These are phyloP conservation scores for Cynara cardunculus DNA, from an alignment of 129 eudicot genomes.

Conservation along the genomic window DNA sequence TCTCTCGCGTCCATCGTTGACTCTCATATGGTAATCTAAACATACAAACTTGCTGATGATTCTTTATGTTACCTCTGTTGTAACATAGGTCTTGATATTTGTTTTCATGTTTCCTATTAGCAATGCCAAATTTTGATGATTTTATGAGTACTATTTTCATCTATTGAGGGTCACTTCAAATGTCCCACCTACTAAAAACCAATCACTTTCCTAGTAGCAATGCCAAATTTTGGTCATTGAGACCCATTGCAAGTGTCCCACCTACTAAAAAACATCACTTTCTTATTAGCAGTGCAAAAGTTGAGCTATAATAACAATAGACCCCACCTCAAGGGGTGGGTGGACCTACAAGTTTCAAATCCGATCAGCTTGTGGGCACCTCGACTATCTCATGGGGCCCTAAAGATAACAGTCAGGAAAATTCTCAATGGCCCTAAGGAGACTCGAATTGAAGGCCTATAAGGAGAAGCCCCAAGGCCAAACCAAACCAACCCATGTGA, in stretches of 20 bases:
- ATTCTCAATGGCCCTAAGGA: neutral
- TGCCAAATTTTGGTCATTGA: neutral
- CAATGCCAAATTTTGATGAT: neutral
- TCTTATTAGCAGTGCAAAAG: neutral
- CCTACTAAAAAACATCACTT: slow-evolving; percentile 3
- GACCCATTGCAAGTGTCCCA: neutral
- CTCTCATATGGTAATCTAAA: slow-evolving; percentile 54
- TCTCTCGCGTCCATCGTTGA: slow-evolving; percentile 61
- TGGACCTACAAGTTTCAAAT: neutral
- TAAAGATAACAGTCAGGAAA: neutral
- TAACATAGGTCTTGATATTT: neutral
- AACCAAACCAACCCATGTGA: too few relatives aligned
- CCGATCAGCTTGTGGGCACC: too few relatives aligned
- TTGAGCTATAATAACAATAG: neutral
- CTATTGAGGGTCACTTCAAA: neutral
- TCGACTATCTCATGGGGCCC: neutral
- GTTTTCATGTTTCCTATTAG: neutral
- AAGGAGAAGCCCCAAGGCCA: too few relatives aligned
- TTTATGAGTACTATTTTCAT: neutral
- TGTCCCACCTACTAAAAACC: neutral
- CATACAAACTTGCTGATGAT: slow-evolving; percentile 11
- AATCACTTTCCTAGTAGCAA: neutral
- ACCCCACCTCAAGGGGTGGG: neutral
- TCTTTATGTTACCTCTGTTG: neutral
- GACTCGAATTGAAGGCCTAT: neutral